Base-by-base conservation (phyloP, 345 rosid species). In the Sisymbrium altissimum region DNA sequence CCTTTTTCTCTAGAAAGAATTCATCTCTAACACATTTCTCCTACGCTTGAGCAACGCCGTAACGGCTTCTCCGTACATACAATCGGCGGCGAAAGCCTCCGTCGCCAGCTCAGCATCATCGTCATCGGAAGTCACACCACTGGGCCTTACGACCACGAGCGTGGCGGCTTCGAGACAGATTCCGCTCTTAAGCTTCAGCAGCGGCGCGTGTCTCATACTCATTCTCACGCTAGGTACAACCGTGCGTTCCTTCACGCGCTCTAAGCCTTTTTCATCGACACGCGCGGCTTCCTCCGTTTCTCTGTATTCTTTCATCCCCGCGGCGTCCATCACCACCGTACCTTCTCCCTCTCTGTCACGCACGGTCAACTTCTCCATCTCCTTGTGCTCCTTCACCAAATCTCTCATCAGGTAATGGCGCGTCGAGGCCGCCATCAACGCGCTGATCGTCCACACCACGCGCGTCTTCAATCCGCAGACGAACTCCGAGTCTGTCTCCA, bases 201-300 rank as follows among this genome's bases (percentile, higher is more conserved):
- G 39, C 72, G 76, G 76, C 80, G 76, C 80, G 80, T 77, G 80
- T 55, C 80, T 77, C 80, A 77, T 77, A 71, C 77, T 71, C 80
- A 77, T 77, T 1, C 77, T 77, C 49, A 77, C 80, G 57, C 68
- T 71, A 11, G 81, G 81, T 1, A 77, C 77, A 27, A 71, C 77
- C 1, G 81, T 77, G 9, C 80, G 80, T 32, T 77, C 80, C 18
- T 11, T 45, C 57, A 77, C 76, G 69, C 77, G 77, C 41, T 77
- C 80, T 1, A 56, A 1, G 4, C 49, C 72, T 17, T 71, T 71
- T 1, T 48, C 76, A 0, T 43, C 63, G 2, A 5, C 76, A 65
- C 76, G 67, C 72, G 67, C 57, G n/a, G n/a, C n/a, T n/a, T n/a
- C n/a, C 56, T 56, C 76, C 68, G 71, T 49, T 39, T 77, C 80